Conservation (phyloP, 352 stramenopile species). For the Globisporangium cystogenes region DNA sequence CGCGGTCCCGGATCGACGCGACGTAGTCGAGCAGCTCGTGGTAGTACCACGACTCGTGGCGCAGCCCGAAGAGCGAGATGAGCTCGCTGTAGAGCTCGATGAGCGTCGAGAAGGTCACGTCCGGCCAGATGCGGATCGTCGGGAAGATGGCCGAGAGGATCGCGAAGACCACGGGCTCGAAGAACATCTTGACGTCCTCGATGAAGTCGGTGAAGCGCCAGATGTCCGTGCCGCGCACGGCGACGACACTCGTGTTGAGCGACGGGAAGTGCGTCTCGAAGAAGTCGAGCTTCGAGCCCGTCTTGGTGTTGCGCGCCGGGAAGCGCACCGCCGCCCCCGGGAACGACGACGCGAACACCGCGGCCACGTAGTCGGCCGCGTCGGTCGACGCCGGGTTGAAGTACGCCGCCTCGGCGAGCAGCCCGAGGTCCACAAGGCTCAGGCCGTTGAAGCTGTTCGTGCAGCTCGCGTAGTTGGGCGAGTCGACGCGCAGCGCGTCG, state of each 20-base stretch:
- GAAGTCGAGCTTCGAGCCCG: constrained; percentile 80
- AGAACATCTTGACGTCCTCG: constrained; percentile 90
- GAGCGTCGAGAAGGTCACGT: constrained; percentile 83
- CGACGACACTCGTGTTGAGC: constrained; percentile 84
- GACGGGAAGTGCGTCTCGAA: constrained; percentile 73
- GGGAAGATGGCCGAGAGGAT: constrained; percentile 87
- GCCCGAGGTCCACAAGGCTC: constrained; percentile 73
- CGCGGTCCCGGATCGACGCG: constrained; percentile 65
- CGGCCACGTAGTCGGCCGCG: constrained; percentile 57
- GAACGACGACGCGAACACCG: constrained; percentile 47
- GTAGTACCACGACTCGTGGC: constrained; percentile 86
- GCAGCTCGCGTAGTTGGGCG: constrained; percentile 72
- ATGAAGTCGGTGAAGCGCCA: constrained; percentile 89
- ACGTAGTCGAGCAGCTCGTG: constrained; percentile 83
- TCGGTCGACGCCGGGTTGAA: constrained; percentile 85
- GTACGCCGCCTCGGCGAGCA: constrained; percentile 86
- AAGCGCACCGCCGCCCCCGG: constrained; percentile 48
- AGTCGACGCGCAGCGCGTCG: constrained; percentile 30
- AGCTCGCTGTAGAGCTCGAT: constrained; percentile 87
- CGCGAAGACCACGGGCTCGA: constrained; percentile 87
- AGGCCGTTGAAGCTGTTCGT: constrained; percentile 70
- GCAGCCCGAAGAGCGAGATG: constrained; percentile 82
- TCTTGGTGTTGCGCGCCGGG: constrained; percentile 73
- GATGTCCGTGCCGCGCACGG: constrained; percentile 85
- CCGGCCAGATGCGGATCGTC: constrained; percentile 89